A percentile compares a stretch with the other conserved stretches of the same genome.
Evolutionary conservation across 2,329 filamentous ascomycete genomes (phyloP).

Genomic region (Purpureocillium takamizusanense): DNA sequence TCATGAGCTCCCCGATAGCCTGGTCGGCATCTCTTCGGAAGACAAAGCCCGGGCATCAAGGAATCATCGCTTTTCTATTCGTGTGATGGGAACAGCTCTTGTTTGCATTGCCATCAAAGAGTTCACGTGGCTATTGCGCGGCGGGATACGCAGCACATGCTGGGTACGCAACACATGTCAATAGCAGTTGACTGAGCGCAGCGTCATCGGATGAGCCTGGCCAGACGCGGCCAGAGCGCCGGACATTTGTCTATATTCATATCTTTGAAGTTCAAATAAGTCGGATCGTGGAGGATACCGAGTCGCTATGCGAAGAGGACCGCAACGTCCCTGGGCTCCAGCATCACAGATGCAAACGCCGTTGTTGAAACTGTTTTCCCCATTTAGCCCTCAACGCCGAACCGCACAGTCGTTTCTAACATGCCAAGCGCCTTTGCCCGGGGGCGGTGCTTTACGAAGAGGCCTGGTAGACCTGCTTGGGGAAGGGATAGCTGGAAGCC

Average conservation of each 20-base stretch:
- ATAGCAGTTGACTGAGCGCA: no score
- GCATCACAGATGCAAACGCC: slow-evolving; percentile 28
- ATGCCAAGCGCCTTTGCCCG: slow-evolving; percentile 7
- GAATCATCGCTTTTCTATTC: no score
- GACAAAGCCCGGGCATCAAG: no score
- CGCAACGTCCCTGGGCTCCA: slow-evolving; percentile 13
- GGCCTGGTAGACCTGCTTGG: slow-evolving; percentile 65
- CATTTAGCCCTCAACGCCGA: slow-evolving; percentile 33
- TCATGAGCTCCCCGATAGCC: no score
- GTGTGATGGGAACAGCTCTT: no score
- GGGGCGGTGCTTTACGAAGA: slow-evolving; percentile 23
- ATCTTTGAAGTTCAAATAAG: slow-evolving; percentile 16
- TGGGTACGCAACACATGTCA: no score
- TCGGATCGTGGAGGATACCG: slow-evolving; percentile 34
- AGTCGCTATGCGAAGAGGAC: slow-evolving; percentile 24
- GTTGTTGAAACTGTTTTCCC: slow-evolving; percentile 47
- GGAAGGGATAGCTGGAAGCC: slow-evolving; percentile 61
- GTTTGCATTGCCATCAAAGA: no score
- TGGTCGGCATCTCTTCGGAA: no score
- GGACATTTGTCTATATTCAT: slow-evolving; percentile 8
- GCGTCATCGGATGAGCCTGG: no score
- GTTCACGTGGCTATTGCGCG: no score
- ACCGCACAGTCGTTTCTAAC: slow-evolving; percentile 13
- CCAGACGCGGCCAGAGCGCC: no score
- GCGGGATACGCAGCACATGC: no score